Conservation (phyloP, 768 basidiomycete genomes). For the Kwoniella shandongensis region DNA sequence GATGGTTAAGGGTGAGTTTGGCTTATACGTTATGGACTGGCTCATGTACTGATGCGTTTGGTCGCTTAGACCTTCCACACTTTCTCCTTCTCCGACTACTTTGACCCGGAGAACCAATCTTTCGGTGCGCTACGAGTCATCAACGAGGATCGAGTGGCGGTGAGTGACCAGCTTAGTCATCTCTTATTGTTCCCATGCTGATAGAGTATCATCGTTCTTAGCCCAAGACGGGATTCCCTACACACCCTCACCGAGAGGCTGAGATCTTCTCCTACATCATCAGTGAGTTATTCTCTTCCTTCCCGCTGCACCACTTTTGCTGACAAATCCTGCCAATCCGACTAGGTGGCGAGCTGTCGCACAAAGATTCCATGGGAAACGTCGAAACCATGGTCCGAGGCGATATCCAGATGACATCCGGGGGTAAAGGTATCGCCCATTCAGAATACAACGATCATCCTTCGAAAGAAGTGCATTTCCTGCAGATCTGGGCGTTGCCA, state of each 20-base stretch:
- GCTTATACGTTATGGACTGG: not conserved
- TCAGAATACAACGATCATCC: slow-evolving; percentile 61
- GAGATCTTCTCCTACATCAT: slow-evolving; percentile 92
- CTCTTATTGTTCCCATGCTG: not conserved
- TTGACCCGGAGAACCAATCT: slow-evolving; percentile 60
- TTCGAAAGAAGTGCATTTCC: slow-evolving; percentile 58
- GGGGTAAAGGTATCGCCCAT: slow-evolving; percentile 88
- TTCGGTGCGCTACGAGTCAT: slow-evolving; percentile 82
- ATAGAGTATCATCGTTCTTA: not conserved
- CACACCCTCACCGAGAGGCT: slow-evolving; percentile 67
- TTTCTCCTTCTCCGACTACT: slow-evolving; percentile 60
- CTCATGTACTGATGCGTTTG: too few species aligned
- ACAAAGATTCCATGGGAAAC: slow-evolving; percentile 90
- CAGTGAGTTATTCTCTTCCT: slow-evolving; percentile 61
- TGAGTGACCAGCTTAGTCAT: slow-evolving; percentile 24
- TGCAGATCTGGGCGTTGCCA: slow-evolving; percentile 71
- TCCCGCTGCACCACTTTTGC: not conserved
- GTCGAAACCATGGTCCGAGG: slow-evolving; percentile 84
- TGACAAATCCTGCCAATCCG: not conserved
- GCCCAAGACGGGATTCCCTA: slow-evolving; percentile 75
- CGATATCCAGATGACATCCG: slow-evolving; percentile 84
- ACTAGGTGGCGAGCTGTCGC: slow-evolving; percentile 45
- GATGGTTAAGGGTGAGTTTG: slow-evolving; percentile 84
- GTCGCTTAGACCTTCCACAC: slow-evolving; percentile 40
- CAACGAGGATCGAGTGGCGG: slow-evolving; percentile 63